phyloP scores from a whole-genome alignment of 2,329 filamentous ascomycete genomes.

The Zelopaecilomyces penicillatus region DNA sequence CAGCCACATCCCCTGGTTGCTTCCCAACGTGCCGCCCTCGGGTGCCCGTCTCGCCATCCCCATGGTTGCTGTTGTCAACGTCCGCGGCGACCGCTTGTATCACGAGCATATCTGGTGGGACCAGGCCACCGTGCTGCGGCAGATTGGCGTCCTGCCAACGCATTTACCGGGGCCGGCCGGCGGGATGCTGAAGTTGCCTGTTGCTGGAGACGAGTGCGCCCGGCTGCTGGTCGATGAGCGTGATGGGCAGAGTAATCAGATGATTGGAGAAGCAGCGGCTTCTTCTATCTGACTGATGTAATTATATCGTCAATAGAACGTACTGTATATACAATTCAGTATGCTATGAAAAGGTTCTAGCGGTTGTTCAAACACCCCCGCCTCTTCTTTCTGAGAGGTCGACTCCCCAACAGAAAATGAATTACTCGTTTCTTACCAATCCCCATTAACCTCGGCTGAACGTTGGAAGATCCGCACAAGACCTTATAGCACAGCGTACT shows the following conservation, averaged over 20 bases:
- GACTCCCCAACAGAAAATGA: too few species aligned
- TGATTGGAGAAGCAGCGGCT: conserved; percentile 26
- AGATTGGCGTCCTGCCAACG: conserved; percentile 44
- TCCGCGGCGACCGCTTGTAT: conserved; percentile 53
- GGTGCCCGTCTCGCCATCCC: conserved; percentile 44
- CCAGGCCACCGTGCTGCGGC: conserved; percentile 50
- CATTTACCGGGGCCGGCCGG: conserved; percentile 52
- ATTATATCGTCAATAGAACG: too few species aligned
- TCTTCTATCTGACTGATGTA: too few species aligned
- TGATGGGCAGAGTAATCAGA: conserved; percentile 10
- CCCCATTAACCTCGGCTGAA: too few species aligned
- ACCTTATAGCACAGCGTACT: too few species aligned
- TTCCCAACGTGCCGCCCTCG: conserved; percentile 47
- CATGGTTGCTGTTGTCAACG: conserved; percentile 52
- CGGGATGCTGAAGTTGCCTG: conserved; percentile 5
- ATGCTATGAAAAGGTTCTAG: too few species aligned
- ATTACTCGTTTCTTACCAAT: too few species aligned
- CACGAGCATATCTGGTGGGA: conserved; percentile 63
- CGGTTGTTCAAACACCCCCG: too few species aligned
- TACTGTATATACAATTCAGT: too few species aligned
- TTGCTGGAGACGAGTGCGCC: conserved; percentile 8
- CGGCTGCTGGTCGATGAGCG: conserved; percentile 8
- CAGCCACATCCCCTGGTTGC: conserved; percentile 20
- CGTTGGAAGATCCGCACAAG: too few species aligned
- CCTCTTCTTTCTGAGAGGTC: too few species aligned